Base-by-base conservation (phyloP, 768 basidiomycete genomes). In the Hericium alpestre region DNA sequence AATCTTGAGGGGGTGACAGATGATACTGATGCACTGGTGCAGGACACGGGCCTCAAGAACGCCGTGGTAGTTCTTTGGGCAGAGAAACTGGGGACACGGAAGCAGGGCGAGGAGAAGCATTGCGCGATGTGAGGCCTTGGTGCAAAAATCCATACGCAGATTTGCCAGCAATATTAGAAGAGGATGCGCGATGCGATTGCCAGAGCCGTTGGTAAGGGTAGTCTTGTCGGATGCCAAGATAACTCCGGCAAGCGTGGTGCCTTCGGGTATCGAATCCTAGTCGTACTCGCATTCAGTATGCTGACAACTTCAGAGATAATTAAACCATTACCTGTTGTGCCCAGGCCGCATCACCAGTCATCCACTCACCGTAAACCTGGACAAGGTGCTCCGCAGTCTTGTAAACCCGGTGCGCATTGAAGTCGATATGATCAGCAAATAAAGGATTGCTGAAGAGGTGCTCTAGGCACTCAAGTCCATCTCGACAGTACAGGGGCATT, bases 391-490 rank as follows among this genome's bases (percentile, higher is more conserved):
- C 61, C 4, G 56, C 55, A 0, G 25, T 55, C 20, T 49, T 57
- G 49, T 59, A 70, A 1, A 63, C 46, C 25, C 53, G 59, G 5
- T 60, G 50, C 4, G 67, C 67, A 15, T 48, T 27, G 16, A 67
- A 63, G 1, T 61, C 56, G 4, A 69, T 59, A 32, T 65, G 40
- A 5, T 65, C 56, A 5, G 53, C 56, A 12, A 70, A 58, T 0
- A 64, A 32, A 0, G 65, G 71, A 54, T 64, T 66, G 2, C 60
- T 38, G 9, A 69, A 62, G 5, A 73, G 61, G 4, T 60, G 56
- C 37, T 67, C 27, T 3, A 70, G 16, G 4, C 65, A 67, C 50
- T 70, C 60, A 0, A 73, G 50, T 1, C 62, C 57, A 54, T 73
- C 64, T 1, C 64, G 58, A 52, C 63, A 69, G 59, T 58, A 68